Evolutionary conservation across 495 filamentous ascomycete species (phyloP), one percentile per base, ranked within the genome.

Genomic region (Neurospora sp.): DNA sequence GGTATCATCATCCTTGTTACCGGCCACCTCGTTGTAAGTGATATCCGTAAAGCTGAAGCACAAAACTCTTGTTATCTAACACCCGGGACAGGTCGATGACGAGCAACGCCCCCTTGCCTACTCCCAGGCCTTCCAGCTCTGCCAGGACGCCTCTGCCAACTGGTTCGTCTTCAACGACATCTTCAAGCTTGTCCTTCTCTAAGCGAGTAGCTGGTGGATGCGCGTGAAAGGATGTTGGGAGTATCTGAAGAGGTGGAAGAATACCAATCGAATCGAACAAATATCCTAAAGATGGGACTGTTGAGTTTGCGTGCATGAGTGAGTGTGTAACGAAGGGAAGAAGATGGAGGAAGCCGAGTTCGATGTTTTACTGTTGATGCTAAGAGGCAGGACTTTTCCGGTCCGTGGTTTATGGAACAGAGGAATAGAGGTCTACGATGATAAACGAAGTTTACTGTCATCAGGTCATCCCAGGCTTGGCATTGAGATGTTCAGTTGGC

Each of bases 91-190:
- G 94, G 89, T 93, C 76, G 94, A 97, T 72, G 94, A 92, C 70
- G 88, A 93, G 80, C 83, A 90, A 74, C 85, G 87, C 73, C 92
- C 93, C 48, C 93, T 97, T 88, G 91, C 86, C 85, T 98, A 92
- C 83, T 89, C 89, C 40, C 94, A 98, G 85, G 81, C 84, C 39
- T 98, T 97, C 87, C 91, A 94, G 76, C 89, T 98, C 65, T 79
- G 87, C 73, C 91, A 90, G 42, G 91, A 94, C 38, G 83, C 82
- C n/a, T 12, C 76, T 37, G 91, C 89, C 59, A 89, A 85, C 82
- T 97, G 90, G 85, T 97, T 88, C 80, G 90, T 98, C 78, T 90
- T 89, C 84, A 97, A 97, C 86, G 94, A 98, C 79, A 83, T 97
- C 82, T 98, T 97, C 89, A 90, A 90, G 76, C 86, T 98, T 72